A percentile compares a stretch with the other conserved stretches of the same genome.
phyloP scores from a whole-genome alignment of 2,329 filamentous ascomycete genomes.

The Aspergillus piperis region DNA sequence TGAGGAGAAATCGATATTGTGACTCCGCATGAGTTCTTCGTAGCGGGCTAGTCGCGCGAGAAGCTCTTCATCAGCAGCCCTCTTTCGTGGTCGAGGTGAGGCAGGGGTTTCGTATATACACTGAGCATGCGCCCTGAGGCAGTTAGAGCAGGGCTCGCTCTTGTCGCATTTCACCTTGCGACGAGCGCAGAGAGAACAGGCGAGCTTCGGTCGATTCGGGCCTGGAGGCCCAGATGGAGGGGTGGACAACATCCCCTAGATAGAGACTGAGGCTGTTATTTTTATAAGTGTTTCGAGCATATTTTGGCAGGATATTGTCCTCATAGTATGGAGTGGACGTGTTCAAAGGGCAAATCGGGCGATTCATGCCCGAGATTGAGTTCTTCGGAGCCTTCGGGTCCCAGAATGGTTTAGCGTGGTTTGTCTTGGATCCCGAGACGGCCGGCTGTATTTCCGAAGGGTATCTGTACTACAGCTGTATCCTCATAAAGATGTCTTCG shows the following conservation, averaged over 20 bases:
- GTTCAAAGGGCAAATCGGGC: background rate
- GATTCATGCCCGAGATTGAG: background rate
- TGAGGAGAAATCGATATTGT: slow-evolving; percentile 63
- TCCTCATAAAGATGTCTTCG: no score
- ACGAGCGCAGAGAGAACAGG: slow-evolving; percentile 56
- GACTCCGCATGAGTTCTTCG: slow-evolving; percentile 63
- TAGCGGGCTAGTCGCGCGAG: slow-evolving; percentile 67
- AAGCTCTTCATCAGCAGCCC: slow-evolving; percentile 67
- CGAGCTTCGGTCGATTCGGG: background rate
- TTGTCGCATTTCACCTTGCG: slow-evolving; percentile 73
- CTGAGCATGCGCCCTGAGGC: slow-evolving; percentile 62
- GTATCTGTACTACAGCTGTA: background rate
- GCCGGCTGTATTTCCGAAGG: no score
- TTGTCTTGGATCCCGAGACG: no score
- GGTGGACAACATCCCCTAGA: no score
- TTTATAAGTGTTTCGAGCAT: no score
- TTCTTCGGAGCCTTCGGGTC: background rate
- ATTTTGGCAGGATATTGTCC: no score
- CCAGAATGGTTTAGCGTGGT: background rate
- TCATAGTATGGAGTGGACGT: no score
- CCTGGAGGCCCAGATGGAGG: background rate
- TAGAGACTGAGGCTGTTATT: no score
- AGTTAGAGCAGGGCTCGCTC: slow-evolving; percentile 69
- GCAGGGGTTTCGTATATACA: slow-evolving; percentile 46
- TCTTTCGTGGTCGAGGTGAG: slow-evolving; percentile 57